Evolutionary conservation across 1,284 basidiomycete genomes (phyloP).

Genomic region (Ceratobasidium sp.): DNA sequence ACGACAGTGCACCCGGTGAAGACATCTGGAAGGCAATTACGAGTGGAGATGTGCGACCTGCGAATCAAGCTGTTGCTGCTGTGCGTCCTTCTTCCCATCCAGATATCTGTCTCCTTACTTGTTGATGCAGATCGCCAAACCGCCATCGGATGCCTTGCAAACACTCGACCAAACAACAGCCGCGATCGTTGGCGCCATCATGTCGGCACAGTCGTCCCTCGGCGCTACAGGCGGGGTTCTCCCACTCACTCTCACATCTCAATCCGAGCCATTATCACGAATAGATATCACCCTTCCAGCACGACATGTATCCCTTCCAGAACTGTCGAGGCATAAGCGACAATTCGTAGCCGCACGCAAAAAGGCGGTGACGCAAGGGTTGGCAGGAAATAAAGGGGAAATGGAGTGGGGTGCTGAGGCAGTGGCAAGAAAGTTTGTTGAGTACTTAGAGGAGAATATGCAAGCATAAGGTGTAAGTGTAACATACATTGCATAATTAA

Average conservation of each 20-base stretch:
- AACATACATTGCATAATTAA: neutral
- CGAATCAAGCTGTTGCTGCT: constrained; percentile 85
- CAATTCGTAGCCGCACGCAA: constrained; percentile 89
- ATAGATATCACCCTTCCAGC: constrained; percentile 66
- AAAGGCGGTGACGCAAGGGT: constrained; percentile 85
- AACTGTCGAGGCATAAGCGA: constrained; percentile 86
- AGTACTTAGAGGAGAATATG: constrained; percentile 80
- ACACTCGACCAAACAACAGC: constrained; percentile 78
- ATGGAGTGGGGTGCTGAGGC: constrained; percentile 81
- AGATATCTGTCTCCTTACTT: constrained; percentile 12
- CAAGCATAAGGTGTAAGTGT: constrained; percentile 4
- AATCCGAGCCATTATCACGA: constrained; percentile 49
- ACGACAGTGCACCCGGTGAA: constrained; percentile 72
- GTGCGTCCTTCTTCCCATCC: constrained; percentile 60
- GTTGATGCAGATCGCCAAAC: constrained; percentile 69
- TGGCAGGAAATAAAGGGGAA: constrained; percentile 73
- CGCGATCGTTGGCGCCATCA: constrained; percentile 72
- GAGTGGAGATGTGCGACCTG: constrained; percentile 81
- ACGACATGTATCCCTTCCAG: constrained; percentile 78
- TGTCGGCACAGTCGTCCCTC: constrained; percentile 65
- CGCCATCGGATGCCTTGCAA: constrained; percentile 83
- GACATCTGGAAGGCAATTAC: constrained; percentile 86
- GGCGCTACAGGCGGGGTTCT: constrained; percentile 63
- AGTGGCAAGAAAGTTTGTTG: constrained; percentile 77
- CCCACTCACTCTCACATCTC: constrained; percentile 57